Percentiles rank a stretch among this genome's conserved stretches.
These are phyloP conservation scores for Periconia macrospinosa DNA, from an alignment of 2,329 filamentous ascomycete species.

Conservation along the genomic window DNA sequence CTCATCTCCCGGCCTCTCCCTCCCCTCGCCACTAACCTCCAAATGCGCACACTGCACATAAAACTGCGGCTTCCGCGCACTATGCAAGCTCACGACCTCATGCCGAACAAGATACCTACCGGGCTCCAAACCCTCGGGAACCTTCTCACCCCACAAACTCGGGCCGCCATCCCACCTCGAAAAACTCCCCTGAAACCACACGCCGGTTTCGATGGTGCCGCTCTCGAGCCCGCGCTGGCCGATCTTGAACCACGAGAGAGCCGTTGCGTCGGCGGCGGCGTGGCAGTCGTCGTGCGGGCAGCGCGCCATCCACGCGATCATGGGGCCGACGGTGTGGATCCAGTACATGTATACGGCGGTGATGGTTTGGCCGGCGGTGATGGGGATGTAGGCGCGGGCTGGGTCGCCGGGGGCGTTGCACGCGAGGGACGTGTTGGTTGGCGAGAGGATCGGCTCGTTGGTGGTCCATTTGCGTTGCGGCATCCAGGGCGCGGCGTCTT, in stretches of 20 bases:
- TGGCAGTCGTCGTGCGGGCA: slow-evolving; percentile 25
- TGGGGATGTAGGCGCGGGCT: slow-evolving; percentile 26
- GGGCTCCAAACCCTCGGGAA: slow-evolving; percentile 20
- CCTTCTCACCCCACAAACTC: slow-evolving; percentile 28
- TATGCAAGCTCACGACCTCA: slow-evolving; percentile 35
- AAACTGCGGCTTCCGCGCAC: slow-evolving; percentile 30
- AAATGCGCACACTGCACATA: slow-evolving; percentile 36
- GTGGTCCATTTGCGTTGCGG: slow-evolving; percentile 34
- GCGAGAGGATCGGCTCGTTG: slow-evolving; percentile 30
- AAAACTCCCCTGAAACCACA: slow-evolving; percentile 32
- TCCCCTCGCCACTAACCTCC: slow-evolving; percentile 22
- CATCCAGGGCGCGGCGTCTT: slow-evolving; percentile 25
- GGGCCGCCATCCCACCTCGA: slow-evolving; percentile 26
- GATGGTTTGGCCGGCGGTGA: slow-evolving; percentile 27
- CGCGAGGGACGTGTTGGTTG: slow-evolving; percentile 23
- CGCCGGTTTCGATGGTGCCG: slow-evolving; percentile 23
- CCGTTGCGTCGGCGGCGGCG: slow-evolving; percentile 15
- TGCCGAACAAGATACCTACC: slow-evolving; percentile 31
- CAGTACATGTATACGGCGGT: slow-evolving; percentile 31
- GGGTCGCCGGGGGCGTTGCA: slow-evolving; percentile 33
- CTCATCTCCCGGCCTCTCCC: slow-evolving; percentile 14
- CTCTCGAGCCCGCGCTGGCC: slow-evolving; percentile 21
- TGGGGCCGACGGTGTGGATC: slow-evolving; percentile 35
- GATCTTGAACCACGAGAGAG: slow-evolving; percentile 33
- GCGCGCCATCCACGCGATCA: slow-evolving; percentile 32